Evolutionary conservation across 2,329 filamentous ascomycete species (phyloP).

Genomic region (Dryadomyces quercivorus): DNA sequence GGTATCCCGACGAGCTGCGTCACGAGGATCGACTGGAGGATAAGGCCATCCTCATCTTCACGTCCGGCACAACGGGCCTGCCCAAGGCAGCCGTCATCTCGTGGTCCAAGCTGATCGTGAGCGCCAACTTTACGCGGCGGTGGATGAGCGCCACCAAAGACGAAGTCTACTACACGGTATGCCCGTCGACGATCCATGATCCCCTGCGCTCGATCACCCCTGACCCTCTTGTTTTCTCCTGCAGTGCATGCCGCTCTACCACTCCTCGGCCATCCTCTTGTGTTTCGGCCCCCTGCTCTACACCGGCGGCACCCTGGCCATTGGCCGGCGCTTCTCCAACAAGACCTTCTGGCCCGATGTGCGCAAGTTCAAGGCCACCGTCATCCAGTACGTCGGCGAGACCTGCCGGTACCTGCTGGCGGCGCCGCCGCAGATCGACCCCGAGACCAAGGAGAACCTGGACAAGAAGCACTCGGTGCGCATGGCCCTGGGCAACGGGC

Average conservation of each 20-base stretch:
- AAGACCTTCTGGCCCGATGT: slow-evolving; percentile 67
- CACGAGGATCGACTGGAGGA: slow-evolving; percentile 36
- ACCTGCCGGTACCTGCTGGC: slow-evolving; percentile 73
- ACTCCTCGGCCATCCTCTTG: slow-evolving; percentile 64
- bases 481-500: slow-evolving; percentile 70
- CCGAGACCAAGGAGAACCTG: slow-evolving; percentile 50
- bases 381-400: slow-evolving; percentile 81
- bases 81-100: slow-evolving; percentile 69
- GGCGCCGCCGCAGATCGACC: slow-evolving; percentile 48
- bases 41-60: slow-evolving; percentile 69
- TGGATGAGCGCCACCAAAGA: slow-evolving; percentile 46
- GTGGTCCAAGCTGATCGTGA: slow-evolving; percentile 53
- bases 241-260: slow-evolving; percentile 80
- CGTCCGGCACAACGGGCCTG: slow-evolving; percentile 73
- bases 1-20: slow-evolving; percentile 46
- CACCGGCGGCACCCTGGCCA: slow-evolving; percentile 51
- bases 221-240: background rate
- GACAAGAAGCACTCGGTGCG: slow-evolving; percentile 65
- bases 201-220: too few species aligned
- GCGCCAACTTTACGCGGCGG: slow-evolving; percentile 35
- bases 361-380: slow-evolving; percentile 56
- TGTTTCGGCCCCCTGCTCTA: slow-evolving; percentile 51
- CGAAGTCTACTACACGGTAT: slow-evolving; percentile 66
- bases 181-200: too few species aligned
- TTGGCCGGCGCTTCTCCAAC: slow-evolving; percentile 70